Evolutionary conservation across 129 eudicot species (phyloP), one percentile per base, ranked within the genome.

Genomic region (Lonicera japonica): DNA sequence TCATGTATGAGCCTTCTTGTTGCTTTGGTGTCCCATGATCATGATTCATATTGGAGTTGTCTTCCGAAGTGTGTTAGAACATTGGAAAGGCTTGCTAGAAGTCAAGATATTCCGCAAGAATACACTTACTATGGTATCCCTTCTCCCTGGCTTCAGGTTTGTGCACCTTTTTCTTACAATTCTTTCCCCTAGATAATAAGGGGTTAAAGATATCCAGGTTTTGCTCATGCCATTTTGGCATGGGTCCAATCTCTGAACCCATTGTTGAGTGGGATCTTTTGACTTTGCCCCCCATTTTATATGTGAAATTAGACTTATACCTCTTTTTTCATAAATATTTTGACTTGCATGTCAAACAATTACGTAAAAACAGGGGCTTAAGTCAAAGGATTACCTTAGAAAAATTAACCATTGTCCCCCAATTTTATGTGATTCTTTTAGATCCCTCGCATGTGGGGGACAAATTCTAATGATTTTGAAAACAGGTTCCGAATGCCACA

Each of bases 131-230:
- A 94, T 75, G 99, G 99, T 61, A 94, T 94, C 51, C 95, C 99
- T 43, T 94, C 99, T 50, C 99, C 99, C 41, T 94, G 99, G 99
- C 96, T 92, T 76, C 98, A 92, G 95, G 97, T 91, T 60, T 79
- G 89, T 77, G 60, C 52, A 29, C 68, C 22, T 56, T 22, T 68
- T 60, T 53, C 52, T 56, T 52, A 47, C 54, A 34, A 50, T 61
- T 62, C 9, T 57, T 60, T 55, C 8, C 53, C 55, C 24, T 18
- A 38, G 24, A 3, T 14, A 58, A 45, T 63, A 48, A 38, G 72
- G 65, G 65, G 70, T 21, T 38, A 55, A 50, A 15, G 36, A 34
- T 62, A 55, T 50, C 36, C 14, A 66, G 43, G 53, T 53, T 19
- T 17, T 8, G 23, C 18, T 21, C n/a, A n/a, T n/a, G 25, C 36